Evolutionary conservation across 768 basidiomycete genomes (phyloP), one percentile per base, ranked within the genome.

Genomic region (Leccinum boreale): DNA sequence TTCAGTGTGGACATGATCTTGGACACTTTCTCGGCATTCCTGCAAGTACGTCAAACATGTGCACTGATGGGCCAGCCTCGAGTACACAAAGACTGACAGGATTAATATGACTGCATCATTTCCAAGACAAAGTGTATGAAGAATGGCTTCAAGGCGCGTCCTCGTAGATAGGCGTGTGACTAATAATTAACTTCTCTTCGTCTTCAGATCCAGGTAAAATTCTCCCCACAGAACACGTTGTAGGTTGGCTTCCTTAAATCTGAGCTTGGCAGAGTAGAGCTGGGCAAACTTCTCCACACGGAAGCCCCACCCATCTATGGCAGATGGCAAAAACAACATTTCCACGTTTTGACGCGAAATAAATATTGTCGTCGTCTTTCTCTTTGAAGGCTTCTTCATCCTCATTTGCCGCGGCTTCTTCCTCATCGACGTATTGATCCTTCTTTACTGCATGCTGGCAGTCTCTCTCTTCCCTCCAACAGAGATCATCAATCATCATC

Each of bases 51-150:
- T 69, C 55, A 65, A 60, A 49, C 17, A 39, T n/a, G n/a, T 19
- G 12, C 14, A 39, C 8, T 31, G 4, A 46, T 42, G 11, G 29
- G 39, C 14, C 29, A 10, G 10, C 29, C 10, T 46, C 49, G 14
- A 50, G 39, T 8, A 45, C 29, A 19, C 10, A 4, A 44, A 50
- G 14, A 85, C 96, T 68, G 67, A 98, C 96, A 93, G 91, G 63
- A 95, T 92, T 14, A 91, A 73, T 42, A 91, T 75, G 14, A 94
- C 87, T 15, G 90, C 92, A 66, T 97, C 93, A 69, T 98, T 55
- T 98, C 97, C 62, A 99, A 74, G 14, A 99, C 89, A 65, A 98
- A 96, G 74, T 98, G 95, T 14, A 98, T 96, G 67, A 98, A 98
- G 24, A 98, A 80, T 10, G 95, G 92, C 75, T 98, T 98, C 70